Base-by-base conservation (phyloP, 208 protist genomes). In the Leishmania tropica region DNA sequence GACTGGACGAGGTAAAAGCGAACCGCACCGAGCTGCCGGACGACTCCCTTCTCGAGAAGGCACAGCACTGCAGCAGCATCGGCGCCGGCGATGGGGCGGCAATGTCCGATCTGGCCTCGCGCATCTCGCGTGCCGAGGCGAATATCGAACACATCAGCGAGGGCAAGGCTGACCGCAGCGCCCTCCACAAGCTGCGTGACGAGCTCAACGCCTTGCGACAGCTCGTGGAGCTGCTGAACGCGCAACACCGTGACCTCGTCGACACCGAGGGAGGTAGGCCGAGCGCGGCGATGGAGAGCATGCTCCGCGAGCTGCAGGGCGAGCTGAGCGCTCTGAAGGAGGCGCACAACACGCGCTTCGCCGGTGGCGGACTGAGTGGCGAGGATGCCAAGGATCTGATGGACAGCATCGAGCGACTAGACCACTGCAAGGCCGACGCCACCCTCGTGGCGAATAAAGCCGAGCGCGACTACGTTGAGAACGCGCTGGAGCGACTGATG, bases 401-500 rank as follows among this genome's bases (percentile, higher is more conserved):
- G 51, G 91, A 93, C 40, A 86, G 90, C 56, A 72, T 97, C 24
- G 90, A 96, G 60, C 87, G 93, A 72, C 86, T 98, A 13, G 92
- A 98, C 71, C 89, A 93, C 78, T 88, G 92, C 85, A 98, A 98
- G 88, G 95, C 95, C 0, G 95, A 98, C 72, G 90, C 92, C 35
- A 91, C 89, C 60, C 89, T 97, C 54, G 95, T 98, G 31, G 95
- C 95, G 5, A 97, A 97, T 86, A 98, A 98, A 87, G 95, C 95
- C 19, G 95, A 98, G 79, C 93, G 95, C 37, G 95, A 98, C 83
- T 98, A 97, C 81, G 95, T 98, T 3, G 93, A 98, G 84, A 98
- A 98, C 75, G 93, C 95, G 54, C 89, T 98, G 76, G 95, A 98
- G 89, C 90, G 93, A 40, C 85, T 98, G 42, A 98, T 96, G 93